Base-by-base conservation (phyloP, 2,329 filamentous ascomycete genomes). In the Didymella keratinophila region DNA sequence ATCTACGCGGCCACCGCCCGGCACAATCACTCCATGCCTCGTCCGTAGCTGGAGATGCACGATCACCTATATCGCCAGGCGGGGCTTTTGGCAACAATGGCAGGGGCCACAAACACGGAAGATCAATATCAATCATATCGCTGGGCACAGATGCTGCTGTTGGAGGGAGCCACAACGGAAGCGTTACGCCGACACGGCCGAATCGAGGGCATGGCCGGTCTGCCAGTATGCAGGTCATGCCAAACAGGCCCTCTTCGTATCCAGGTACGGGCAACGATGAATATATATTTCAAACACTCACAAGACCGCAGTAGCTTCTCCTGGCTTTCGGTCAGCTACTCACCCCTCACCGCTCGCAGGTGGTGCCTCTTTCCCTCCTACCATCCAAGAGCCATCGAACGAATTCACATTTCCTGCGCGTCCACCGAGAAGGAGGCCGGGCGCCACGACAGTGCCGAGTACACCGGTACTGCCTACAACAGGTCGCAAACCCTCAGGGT, bases 181-280 rank as follows among this genome's bases (percentile, higher is more conserved):
- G 65, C 25, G 55, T 63, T 32, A 59, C 67, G 3, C 66, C 71
- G 10, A 71, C 73, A 50, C 83, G 86, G 51, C 84, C 86, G 20
- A 73, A 71, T 18, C 86, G 87, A 67, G 86, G 88, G 4, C 93
- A 97, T 80, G 87, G 83, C 46, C 85, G 93, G 51, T 92, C 92
- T 36, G 87, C 91, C 23, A 97, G 93, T 79, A 79, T 96, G 59
- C 93, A 96, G 74, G 89, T 94, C 65, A 74, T 86, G 62, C 81
- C 87, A 45, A 82, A 73, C 51, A 65, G 71, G 27, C 73, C 71
- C 44, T 73, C 64, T 50, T 66, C 70, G n/a, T 73, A 73, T 61
- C 66, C 72, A 67, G 69, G 72, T 72, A 73, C 45, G 48, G 25
- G 21, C 43, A 34, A 16, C 45, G 23, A 49, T 54, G 21, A 30